Base-by-base conservation (phyloP, 164 flowering plant species). In the Pachysandra terminalis region DNA sequence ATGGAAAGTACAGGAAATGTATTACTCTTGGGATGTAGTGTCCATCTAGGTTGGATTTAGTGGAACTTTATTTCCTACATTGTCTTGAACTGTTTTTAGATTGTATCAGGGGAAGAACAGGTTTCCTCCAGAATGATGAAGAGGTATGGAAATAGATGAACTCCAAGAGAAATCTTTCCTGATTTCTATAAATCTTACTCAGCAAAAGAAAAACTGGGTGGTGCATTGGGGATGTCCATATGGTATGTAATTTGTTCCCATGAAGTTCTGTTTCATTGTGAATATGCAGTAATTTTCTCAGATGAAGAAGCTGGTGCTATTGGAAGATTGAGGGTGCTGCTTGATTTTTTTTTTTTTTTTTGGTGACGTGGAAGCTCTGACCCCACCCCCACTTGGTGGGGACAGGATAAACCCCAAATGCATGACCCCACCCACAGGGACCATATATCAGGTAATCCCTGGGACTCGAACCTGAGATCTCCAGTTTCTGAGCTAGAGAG, bases 191-290 rank as follows among this genome's bases (percentile, higher is more conserved):
- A 82, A 76, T 96, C 90, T 32, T 93, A 88, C 74, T 80, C 84
- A 87, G 19, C 79, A 90, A 13, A 52, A 1, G 66, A 89, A 91
- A 72, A 91, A 93, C 73, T 93, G 97, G 97, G 86, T 89, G 5
- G 92, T 93, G 64, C 81, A 86, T 27, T 67, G 89, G 3, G 98
- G 97, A 40, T 77, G 81, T 21, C 86, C 82, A 55, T 88, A 85
- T 70, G 98, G 97, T 60, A 91, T 82, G 22, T 97, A 91, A 65
- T 93, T 80, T 76, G 94, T 89, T 49, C 88, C 67, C 95, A 87
- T 73, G 96, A 90, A 0, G 71, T 84, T 56, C 65, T 88, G 45
- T 90, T 93, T 25, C 98, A 93, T 75, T 83, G 95, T 57, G 95
- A 90, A 51, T 90, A 81, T 77, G 89, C 89, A 5, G 91, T 84